Conservation (phyloP, 2,329 filamentous ascomycete genomes). For the Nemania diffusa region DNA sequence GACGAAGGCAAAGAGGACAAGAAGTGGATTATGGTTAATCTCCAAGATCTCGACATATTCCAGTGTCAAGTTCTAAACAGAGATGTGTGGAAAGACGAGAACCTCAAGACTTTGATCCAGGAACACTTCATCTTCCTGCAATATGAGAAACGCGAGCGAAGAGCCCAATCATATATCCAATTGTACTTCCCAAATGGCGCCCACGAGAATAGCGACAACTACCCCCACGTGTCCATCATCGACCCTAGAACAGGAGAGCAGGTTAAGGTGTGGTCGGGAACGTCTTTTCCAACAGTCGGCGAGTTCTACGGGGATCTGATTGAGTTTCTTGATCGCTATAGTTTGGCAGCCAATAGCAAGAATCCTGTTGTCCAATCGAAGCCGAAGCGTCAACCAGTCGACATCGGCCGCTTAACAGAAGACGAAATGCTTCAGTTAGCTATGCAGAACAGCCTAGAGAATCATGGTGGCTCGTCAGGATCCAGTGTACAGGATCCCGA, state of each 20-base stretch:
- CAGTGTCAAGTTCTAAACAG: conserved; percentile 94
- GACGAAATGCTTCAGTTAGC: conserved; percentile 98
- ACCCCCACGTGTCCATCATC: conserved; percentile 94
- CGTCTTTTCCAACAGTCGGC: conserved; percentile 76
- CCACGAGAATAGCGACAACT: conserved; percentile 86
- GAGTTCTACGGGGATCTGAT: conserved; percentile 93
- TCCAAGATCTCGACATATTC: conserved; percentile 93
- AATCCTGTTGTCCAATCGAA: conserved; percentile 89
- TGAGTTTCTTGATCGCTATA: conserved; percentile 98
- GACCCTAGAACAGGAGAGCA: conserved; percentile 96
- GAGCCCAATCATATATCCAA: conserved; percentile 82
- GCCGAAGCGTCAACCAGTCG: conserved; percentile 75
- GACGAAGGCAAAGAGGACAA: conserved; percentile 85
- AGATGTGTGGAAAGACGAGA: conserved; percentile 92
- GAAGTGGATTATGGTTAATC: conserved; percentile 96
- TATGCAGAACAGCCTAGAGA: conserved; percentile 84
- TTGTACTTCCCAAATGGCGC: conserved; percentile 82
- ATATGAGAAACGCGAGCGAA: conserved; percentile 85
- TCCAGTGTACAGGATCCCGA: conserved; percentile 82
- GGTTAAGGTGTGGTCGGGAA: conserved; percentile 94
- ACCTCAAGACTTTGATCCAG: conserved; percentile 80
- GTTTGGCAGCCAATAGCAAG: conserved; percentile 85
- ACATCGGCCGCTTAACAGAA: conserved; percentile 90
- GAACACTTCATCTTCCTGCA: conserved; percentile 98
- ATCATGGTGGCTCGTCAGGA: conserved; percentile 55